phyloP scores from a whole-genome alignment of 2,329 filamentous ascomycete genomes.

The Talaromyces sp. region DNA sequence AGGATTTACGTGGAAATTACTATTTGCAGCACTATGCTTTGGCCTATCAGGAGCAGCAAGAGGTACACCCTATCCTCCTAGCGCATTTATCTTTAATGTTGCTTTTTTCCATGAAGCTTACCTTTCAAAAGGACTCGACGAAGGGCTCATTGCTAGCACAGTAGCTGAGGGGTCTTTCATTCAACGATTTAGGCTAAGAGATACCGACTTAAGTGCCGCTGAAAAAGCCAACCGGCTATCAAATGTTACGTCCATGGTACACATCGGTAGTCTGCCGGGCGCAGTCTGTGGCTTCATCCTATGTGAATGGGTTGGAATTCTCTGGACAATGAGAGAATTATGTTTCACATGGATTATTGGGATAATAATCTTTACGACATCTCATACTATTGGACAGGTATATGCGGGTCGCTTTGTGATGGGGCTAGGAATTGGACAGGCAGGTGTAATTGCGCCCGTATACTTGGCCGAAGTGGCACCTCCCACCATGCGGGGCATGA shows the following conservation, averaged over 20 bases:
- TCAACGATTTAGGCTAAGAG: constrained; percentile 13
- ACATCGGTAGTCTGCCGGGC: constrained; percentile 42
- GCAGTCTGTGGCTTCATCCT: constrained; percentile 35
- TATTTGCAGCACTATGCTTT: constrained; percentile 18
- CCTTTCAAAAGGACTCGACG: constrained; percentile 18
- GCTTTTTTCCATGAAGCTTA: background rate
- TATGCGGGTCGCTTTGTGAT: constrained; percentile 37
- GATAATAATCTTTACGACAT: constrained; percentile 37
- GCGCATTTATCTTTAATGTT: background rate
- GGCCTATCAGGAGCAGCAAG: constrained; percentile 19
- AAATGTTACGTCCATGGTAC: constrained; percentile 45
- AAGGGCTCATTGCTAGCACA: constrained; percentile 26
- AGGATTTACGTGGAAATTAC: constrained; percentile 8
- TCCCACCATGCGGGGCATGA: constrained; percentile 66
- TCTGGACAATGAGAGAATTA: constrained; percentile 27
- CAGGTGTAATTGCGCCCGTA: constrained; percentile 83
- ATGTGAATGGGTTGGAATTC: constrained; percentile 30
- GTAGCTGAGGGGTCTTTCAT: constrained; percentile 24
- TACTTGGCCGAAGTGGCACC: constrained; percentile 89
- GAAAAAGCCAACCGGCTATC: constrained; percentile 36
- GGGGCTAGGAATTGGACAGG: constrained; percentile 42
- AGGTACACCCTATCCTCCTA: constrained; percentile 6
- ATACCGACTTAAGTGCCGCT: constrained; percentile 10
- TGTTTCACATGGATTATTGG: constrained; percentile 24
- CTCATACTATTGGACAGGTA: constrained; percentile 30